Conservation (phyloP, 257 asterid species). For the Ajuga chamaepitys region DNA sequence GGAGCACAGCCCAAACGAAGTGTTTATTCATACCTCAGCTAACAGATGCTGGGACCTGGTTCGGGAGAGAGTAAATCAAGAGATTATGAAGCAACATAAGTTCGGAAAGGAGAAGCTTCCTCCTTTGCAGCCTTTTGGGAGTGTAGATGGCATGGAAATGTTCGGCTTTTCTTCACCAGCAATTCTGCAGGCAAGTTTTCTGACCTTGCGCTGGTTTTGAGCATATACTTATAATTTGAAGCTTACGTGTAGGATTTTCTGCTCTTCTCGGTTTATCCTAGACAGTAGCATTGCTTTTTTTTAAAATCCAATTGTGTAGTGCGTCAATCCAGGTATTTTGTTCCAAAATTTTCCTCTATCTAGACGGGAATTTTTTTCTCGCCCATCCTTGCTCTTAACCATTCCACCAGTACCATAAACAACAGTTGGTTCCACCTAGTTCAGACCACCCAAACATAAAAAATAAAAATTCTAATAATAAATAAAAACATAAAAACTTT, state of each 20-base stretch:
- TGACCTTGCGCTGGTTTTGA: neutral
- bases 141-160: constrained; percentile 92
- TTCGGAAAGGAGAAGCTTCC: constrained; percentile 64
- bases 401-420: too few species aligned
- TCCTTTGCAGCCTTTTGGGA: constrained; percentile 94
- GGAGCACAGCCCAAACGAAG: constrained; percentile 70
- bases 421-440: too few species aligned
- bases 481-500: too few species aligned
- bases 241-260: neutral
- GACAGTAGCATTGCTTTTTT: neutral
- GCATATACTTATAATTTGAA: neutral
- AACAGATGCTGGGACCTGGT: constrained; percentile 92
- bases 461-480: too few species aligned
- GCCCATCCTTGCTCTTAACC: too few species aligned
- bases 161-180: constrained; percentile 91
- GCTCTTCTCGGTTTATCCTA: neutral
- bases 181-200: constrained; percentile 62
- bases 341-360: too few species aligned
- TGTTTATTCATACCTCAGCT: constrained; percentile 62
- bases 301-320: neutral
- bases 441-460: too few species aligned
- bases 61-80: constrained; percentile 76
- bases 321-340: neutral
- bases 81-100: constrained; percentile 72
- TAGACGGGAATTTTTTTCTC: too few species aligned